Percentiles rank a stretch among this genome's conserved stretches.
These are phyloP conservation scores for Xylariaceae sp. DNA, from an alignment of 2,329 filamentous ascomycete genomes.

Conservation along the genomic window DNA sequence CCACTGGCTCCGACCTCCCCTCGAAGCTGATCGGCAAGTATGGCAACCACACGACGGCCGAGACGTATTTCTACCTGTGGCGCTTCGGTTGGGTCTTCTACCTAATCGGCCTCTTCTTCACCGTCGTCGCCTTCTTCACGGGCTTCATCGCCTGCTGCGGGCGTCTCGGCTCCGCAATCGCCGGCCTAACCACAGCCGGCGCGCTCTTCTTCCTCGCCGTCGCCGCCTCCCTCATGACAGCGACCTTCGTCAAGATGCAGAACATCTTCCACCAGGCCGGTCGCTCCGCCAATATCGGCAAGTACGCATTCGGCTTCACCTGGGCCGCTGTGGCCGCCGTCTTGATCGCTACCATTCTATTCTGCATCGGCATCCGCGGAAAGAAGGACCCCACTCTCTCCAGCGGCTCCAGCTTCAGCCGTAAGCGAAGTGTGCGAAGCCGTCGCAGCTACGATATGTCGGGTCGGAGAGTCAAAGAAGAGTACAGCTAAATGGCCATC, in stretches of 20 bases:
- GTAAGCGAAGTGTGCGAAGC: conserved; percentile 48
- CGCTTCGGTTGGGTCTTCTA: conserved; percentile 92
- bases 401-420: conserved; percentile 42
- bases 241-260: conserved; percentile 65
- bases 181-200: conserved; percentile 52
- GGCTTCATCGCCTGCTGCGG: conserved; percentile 68
- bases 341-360: conserved; percentile 62
- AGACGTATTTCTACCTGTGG: conserved; percentile 74
- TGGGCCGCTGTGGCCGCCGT: conserved; percentile 69
- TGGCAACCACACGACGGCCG: conserved; percentile 51
- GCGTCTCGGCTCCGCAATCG: conserved; percentile 65
- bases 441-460: conserved; percentile 53
- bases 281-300: conserved; percentile 58
- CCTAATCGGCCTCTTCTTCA: conserved; percentile 79
- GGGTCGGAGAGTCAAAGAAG: conserved; percentile 64
- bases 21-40: conserved; percentile 47
- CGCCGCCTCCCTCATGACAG: conserved; percentile 69
- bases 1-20: conserved; percentile 38
- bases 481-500: conserved; percentile 51
- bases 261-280: conserved; percentile 57
- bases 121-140: conserved; percentile 61
- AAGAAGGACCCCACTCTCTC: conserved; percentile 36
- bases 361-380: conserved; percentile 58
- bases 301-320: conserved; percentile 70
- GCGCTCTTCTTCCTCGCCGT: conserved; percentile 68